Conservation (phyloP, 441 rosid species). For the Aquilaria agallochum region DNA sequence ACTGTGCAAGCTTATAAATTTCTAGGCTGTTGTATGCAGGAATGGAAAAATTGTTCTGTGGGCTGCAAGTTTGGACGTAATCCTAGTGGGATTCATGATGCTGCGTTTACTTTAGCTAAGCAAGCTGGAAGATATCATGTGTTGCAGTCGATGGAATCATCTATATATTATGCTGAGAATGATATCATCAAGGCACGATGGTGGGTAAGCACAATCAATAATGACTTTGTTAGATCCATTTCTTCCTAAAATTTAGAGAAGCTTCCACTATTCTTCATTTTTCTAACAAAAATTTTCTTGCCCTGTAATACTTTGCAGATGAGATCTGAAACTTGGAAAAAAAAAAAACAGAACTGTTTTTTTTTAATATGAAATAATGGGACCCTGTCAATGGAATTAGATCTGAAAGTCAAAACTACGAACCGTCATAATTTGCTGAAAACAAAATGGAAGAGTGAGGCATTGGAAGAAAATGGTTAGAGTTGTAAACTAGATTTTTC, state of each 20-base stretch:
- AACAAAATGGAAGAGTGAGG: too few species aligned
- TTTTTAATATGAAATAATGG: too few species aligned
- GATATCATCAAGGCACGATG: constrained; percentile 75
- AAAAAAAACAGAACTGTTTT: too few species aligned
- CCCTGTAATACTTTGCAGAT: too few species aligned
- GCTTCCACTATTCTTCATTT: not conserved
- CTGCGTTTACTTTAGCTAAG: constrained; percentile 46
- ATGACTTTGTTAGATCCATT: constrained; percentile 14
- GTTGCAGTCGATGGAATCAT: constrained; percentile 88
- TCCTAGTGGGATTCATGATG: constrained; percentile 51
- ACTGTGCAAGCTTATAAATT: not conserved
- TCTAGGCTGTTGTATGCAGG: constrained; percentile 34
- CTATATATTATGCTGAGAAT: constrained; percentile 62
- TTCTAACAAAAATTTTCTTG: not conserved
- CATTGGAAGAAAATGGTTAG: too few species aligned
- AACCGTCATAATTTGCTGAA: too few species aligned
- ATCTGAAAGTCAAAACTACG: too few species aligned
- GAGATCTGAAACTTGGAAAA: too few species aligned
- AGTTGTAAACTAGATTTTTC: too few species aligned
- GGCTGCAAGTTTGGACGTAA: constrained; percentile 50
- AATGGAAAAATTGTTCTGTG: constrained; percentile 55
- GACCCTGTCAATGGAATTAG: too few species aligned
- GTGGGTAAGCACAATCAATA: constrained; percentile 84
- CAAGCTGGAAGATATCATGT: constrained; percentile 40
- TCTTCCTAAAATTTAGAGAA: too few species aligned